These are phyloP conservation scores for Arabidopsis thaliana DNA, from an alignment of 345 rosid genomes.

Conservation along the genomic window DNA sequence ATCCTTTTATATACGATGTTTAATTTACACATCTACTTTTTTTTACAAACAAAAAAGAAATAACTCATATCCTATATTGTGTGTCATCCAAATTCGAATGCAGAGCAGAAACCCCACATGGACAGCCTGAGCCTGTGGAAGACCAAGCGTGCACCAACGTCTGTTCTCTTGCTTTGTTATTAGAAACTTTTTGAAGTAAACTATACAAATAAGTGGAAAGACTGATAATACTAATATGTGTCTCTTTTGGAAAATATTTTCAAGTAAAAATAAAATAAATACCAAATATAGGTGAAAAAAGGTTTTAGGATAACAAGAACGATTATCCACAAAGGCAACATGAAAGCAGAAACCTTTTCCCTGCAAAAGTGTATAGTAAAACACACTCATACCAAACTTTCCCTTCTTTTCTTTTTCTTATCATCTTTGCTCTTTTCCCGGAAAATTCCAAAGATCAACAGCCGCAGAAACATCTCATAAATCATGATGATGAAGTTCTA, in stretches of 20 bases:
- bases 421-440: constrained; percentile 14
- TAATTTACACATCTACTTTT: not conserved
- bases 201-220: not conserved
- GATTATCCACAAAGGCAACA: constrained; percentile 30
- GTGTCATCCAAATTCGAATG: not conserved
- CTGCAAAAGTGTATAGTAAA: constrained; percentile 42
- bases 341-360: constrained; percentile 49
- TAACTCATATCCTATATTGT: not conserved
- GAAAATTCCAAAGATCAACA: constrained; percentile 3
- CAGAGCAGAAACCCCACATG: constrained; percentile 44
- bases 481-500: constrained; percentile 44
- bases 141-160: constrained; percentile 33
- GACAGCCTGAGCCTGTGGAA: constrained; percentile 60
- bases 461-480: constrained; percentile 15
- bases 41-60: not conserved
- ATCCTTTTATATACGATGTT: not conserved
- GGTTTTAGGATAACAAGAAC: constrained; percentile 19
- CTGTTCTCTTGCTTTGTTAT: constrained; percentile 26
- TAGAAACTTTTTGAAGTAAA: not conserved
- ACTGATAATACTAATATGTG: not conserved
- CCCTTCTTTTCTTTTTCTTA: constrained; percentile 27
- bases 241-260: not conserved
- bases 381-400: constrained; percentile 41
- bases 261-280: not conserved
- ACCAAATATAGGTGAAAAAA: constrained; percentile 3